Evolutionary conservation across 805 yeast species (phyloP).

Genomic region (Saturnispora gosingensis): DNA sequence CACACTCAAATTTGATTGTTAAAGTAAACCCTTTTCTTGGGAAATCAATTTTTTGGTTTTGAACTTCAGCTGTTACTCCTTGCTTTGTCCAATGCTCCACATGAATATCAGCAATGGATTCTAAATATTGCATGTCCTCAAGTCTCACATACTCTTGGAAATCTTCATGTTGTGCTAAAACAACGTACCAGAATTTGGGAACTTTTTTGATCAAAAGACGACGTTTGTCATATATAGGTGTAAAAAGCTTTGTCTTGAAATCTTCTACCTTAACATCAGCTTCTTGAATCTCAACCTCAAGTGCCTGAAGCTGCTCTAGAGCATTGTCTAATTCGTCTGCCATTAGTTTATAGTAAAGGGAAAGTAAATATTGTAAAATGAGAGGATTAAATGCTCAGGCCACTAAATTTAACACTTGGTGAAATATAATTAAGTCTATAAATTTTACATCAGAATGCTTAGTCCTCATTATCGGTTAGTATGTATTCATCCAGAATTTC

Average conservation of each 20-base stretch:
- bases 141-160: conserved; percentile 71
- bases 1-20: conserved; percentile 44
- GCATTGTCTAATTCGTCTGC: conserved; percentile 7
- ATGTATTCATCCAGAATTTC: conserved; percentile 24
- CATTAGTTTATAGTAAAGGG: background rate
- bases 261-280: conserved; percentile 56
- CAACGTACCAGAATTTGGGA: conserved; percentile 83
- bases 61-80: conserved; percentile 2
- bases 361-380: background rate
- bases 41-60: conserved; percentile 1
- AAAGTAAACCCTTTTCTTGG: conserved; percentile 40
- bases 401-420: background rate
- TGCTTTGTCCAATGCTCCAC: conserved; percentile 42
- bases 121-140: conserved; percentile 71
- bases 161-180: conserved; percentile 73
- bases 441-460: background rate
- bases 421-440: background rate
- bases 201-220: conserved; percentile 42
- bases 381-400: background rate
- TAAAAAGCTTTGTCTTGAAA: conserved; percentile 42
- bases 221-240: conserved; percentile 50
- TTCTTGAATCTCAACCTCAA: conserved; percentile 38
- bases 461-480: conserved; percentile 8
- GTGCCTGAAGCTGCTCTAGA: conserved; percentile 11
- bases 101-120: conserved; percentile 51